Base-by-base conservation (phyloP, 768 basidiomycete genomes). In the Russula lepida region DNA sequence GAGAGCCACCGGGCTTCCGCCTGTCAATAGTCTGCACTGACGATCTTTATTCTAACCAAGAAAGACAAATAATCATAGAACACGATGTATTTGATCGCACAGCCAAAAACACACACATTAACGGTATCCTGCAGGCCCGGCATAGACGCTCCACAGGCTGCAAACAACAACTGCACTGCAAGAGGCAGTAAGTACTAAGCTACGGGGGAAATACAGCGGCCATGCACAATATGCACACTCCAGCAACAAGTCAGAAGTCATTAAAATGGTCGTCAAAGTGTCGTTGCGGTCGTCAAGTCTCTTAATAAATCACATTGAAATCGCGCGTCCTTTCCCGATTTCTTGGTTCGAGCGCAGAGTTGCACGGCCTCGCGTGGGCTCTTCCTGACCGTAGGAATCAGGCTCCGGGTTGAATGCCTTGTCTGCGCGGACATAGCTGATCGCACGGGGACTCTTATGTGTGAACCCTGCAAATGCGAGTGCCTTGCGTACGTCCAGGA, bases 391-490 rank as follows among this genome's bases (percentile, higher is more conserved):
- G 67, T 77, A 79, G 51, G 76, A 77, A 63, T 83, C 78, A 44
- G 81, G 77, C 66, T 76, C 74, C 62, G 76, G 78, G 69, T 82
- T 83, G 71, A 89, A 87, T 52, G 84, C 84, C 69, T 78, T 84
- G 74, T 90, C 88, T 60, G 82, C 87, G 69, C 85, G 80, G 67
- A 83, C 77, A 73, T 91, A 92, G 71, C 76, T 86, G 73, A 92
- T 82, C 59, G 79, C 79, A 63, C 89, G 85, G 63, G 90, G 90
- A 68, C 86, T 89, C 79, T 88, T 92, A 77, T 93, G 90, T 33
- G 91, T 92, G 75, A 92, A 92, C 54, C 90, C 91, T 60, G 88
- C 89, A 74, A 94, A 95, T 23, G 93, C 92, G 49, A 92, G 78
- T 48, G 87, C 85, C 76, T 98, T 98, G 68, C 95, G 86, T 64